phyloP scores from a whole-genome alignment of 2,329 filamentous ascomycete species.

The Cytospora mali region DNA sequence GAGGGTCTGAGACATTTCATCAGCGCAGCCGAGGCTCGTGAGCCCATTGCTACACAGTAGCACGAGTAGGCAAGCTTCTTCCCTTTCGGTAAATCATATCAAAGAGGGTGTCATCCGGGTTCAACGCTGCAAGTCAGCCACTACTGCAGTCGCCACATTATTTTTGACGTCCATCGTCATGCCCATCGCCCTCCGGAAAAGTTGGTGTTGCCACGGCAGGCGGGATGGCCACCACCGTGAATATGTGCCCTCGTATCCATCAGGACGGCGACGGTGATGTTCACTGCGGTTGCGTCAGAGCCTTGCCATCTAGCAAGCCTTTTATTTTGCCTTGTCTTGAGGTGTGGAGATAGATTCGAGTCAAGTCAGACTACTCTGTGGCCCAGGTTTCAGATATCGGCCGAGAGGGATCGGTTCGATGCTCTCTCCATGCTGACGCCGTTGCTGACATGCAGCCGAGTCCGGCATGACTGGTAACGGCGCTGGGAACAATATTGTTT shows the following conservation, averaged over 20 bases:
- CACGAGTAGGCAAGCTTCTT: background rate
- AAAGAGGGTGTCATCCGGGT: slow-evolving; percentile 3
- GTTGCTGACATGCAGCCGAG: slow-evolving; percentile 5
- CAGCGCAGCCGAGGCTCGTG: slow-evolving; percentile 8
- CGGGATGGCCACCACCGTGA: background rate
- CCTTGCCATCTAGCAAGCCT: background rate
- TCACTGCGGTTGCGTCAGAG: background rate
- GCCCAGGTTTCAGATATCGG: slow-evolving; percentile 1
- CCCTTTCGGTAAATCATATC: background rate
- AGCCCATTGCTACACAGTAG: background rate
- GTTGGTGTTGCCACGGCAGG: background rate
- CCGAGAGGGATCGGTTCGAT: background rate
- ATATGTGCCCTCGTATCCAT: background rate
- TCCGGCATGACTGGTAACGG: background rate
- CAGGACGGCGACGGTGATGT: slow-evolving; percentile 16
- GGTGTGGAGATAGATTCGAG: too few relatives aligned
- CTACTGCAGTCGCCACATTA: background rate
- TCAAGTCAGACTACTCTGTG: background rate
- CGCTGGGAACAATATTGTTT: background rate
- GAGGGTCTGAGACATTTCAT: slow-evolving; percentile 10
- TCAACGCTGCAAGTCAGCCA: slow-evolving; percentile 7
- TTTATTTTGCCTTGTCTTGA: background rate
- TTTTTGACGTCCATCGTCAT: background rate
- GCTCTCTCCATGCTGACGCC: background rate
- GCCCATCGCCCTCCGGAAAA: background rate